A percentile compares a stretch with the other conserved stretches of the same genome.
phyloP scores from a whole-genome alignment of 106 monocot species.

The Xerophyta viscosa region DNA sequence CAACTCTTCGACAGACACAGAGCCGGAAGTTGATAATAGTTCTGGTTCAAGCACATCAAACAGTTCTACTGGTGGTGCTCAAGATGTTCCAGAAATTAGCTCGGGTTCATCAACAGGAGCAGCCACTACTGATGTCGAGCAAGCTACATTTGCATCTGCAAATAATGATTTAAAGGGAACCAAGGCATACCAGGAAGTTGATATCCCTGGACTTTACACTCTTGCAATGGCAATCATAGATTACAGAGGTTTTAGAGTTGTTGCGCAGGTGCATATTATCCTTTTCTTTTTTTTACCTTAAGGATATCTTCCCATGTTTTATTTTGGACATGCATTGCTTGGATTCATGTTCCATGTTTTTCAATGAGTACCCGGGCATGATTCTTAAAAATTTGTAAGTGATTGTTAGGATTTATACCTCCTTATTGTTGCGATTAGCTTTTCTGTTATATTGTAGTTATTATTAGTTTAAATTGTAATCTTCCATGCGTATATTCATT shows the following conservation, averaged over 20 bases:
- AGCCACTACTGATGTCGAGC: slow-evolving; percentile 70
- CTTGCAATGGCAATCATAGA: slow-evolving; percentile 98
- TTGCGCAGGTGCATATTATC: slow-evolving; percentile 62
- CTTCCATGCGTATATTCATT: no score
- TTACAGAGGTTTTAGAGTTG: slow-evolving; percentile 93
- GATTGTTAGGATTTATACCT: no score
- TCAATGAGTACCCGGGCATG: no score
- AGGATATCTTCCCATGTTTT: no score
- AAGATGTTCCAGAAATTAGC: slow-evolving; percentile 21
- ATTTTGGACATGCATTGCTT: no score
- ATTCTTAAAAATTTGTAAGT: no score
- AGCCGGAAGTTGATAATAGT: slow-evolving; percentile 8
- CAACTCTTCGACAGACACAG: slow-evolving; percentile 10
- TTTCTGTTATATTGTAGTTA: no score
- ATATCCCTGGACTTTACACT: slow-evolving; percentile 95
- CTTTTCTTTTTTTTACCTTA: no score
- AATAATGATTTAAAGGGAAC: slow-evolving; percentile 99
- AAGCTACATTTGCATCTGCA: slow-evolving; percentile 97
- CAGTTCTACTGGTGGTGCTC: slow-evolving; percentile 6
- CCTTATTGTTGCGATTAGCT: no score
- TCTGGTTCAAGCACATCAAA: neutral
- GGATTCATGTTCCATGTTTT: no score
- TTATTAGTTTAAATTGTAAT: no score
- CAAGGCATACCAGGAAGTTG: slow-evolving; percentile 95
- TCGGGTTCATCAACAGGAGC: slow-evolving; percentile 30